Percentiles rank a stretch among this genome's conserved stretches.
Evolutionary conservation across 257 asterid genomes (phyloP).

Genomic region (Solanum habrochaites): DNA sequence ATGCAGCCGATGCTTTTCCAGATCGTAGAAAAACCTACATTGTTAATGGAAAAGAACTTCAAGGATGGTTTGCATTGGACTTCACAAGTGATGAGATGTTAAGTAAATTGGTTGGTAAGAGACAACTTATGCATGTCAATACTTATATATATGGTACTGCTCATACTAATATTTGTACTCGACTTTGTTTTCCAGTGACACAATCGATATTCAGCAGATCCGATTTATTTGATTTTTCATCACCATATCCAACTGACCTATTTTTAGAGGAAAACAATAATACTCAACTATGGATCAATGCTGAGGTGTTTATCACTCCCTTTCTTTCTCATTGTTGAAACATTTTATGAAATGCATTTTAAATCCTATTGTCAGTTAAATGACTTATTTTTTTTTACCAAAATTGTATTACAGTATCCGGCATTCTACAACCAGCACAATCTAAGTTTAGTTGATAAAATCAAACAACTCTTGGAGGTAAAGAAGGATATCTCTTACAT

Average conservation of each 20-base stretch:
- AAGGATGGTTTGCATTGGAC: constrained; percentile 71
- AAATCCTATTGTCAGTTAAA: background rate
- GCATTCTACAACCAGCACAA: constrained; percentile 61
- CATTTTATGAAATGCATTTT: background rate
- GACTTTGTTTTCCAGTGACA: background rate
- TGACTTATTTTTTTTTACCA: background rate
- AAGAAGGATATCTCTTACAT: constrained; percentile 45
- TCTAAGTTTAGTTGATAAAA: constrained; percentile 22
- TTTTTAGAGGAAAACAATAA: constrained; percentile 20
- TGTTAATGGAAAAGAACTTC: constrained; percentile 36
- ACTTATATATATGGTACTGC: background rate
- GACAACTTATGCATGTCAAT: background rate
- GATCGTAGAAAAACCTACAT: constrained; percentile 37
- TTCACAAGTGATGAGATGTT: constrained; percentile 24
- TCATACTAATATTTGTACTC: background rate
- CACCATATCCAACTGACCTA: constrained; percentile 4
- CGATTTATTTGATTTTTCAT: background rate
- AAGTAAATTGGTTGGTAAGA: constrained; percentile 45
- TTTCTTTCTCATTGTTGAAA: background rate
- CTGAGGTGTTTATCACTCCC: constrained; percentile 39
- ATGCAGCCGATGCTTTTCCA: constrained; percentile 27
- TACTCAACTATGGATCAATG: constrained; percentile 57
- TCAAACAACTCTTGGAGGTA: constrained; percentile 10
- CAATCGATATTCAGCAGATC: background rate
- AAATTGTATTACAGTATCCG: constrained; percentile 38